These are phyloP conservation scores for Rhodotorula sp. DNA, from an alignment of 1,284 basidiomycete species.

Conservation along the genomic window DNA sequence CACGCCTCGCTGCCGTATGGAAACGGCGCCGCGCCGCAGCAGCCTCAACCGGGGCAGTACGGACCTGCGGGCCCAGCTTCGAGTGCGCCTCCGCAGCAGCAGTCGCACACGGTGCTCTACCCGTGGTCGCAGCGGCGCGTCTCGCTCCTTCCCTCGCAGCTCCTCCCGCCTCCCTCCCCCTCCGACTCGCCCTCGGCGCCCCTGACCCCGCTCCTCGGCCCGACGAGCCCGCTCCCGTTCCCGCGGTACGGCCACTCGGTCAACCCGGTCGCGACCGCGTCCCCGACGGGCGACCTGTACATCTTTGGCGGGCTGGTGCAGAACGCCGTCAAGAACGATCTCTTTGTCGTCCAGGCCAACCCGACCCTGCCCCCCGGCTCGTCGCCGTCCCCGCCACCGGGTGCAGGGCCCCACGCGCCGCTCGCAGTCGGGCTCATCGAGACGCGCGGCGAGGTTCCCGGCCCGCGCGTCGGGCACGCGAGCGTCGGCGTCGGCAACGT, in stretches of 20 bases:
- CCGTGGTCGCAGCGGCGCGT: conserved; percentile 46
- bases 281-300: conserved; percentile 83
- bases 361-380: not conserved
- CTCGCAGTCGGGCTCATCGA: conserved; percentile 54
- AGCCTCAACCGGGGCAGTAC: not conserved
- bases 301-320: conserved; percentile 95
- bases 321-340: conserved; percentile 87
- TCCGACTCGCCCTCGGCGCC: conserved; percentile 11
- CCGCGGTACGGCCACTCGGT: conserved; percentile 96
- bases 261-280: conserved; percentile 69
- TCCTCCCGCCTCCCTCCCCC: conserved; percentile 30
- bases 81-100: not conserved
- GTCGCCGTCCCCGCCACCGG: not conserved
- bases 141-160: conserved; percentile 40
- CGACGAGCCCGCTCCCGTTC: conserved; percentile 65
- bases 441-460: conserved; percentile 85
- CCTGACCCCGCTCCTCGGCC: conserved; percentile 20
- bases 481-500: conserved; percentile 94
- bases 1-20: not conserved
- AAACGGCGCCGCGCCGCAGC: not conserved
- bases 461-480: conserved; percentile 90
- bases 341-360: conserved; percentile 75
- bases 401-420: not conserved
- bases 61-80: not conserved
- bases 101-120: conserved; percentile 42